phyloP scores from a whole-genome alignment of 192 early-diverging fungal species.

The Coemansia sp. region DNA sequence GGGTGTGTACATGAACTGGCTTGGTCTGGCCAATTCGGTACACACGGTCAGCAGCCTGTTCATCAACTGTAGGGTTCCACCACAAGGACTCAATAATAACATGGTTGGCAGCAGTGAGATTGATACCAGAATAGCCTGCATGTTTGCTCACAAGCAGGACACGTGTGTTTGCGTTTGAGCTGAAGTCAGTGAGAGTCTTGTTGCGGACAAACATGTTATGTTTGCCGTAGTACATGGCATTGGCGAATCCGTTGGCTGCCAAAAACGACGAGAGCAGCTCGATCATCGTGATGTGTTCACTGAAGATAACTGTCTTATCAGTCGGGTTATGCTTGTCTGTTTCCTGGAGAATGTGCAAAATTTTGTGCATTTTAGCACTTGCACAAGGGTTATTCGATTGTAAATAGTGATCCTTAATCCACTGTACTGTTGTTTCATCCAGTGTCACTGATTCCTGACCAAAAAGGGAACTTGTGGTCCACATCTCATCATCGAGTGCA shows the following conservation, averaged over 20 bases:
- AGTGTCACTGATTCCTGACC: too few relatives aligned
- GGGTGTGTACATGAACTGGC: conserved; percentile 86
- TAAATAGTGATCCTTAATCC: neutral
- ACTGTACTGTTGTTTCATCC: too few relatives aligned
- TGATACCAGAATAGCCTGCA: conserved; percentile 72
- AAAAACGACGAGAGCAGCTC: neutral
- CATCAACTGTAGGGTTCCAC: conserved; percentile 92
- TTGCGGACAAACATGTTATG: conserved; percentile 46
- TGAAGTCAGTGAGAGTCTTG: conserved; percentile 43
- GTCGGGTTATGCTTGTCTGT: too few relatives aligned
- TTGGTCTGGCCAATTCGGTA: conserved; percentile 96
- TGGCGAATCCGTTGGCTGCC: neutral
- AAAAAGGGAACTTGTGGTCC: neutral
- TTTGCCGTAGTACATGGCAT: conserved; percentile 43
- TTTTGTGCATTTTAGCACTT: neutral
- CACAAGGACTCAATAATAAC: conserved; percentile 80
- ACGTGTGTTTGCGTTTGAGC: conserved; percentile 15
- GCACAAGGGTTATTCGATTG: neutral
- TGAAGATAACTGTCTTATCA: neutral
- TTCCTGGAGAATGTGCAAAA: neutral
- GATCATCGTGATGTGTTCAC: neutral
- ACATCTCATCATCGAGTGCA: neutral
- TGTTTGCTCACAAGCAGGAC: conserved; percentile 69
- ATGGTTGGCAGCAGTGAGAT: conserved; percentile 64
- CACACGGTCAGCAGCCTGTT: conserved; percentile 88